phyloP scores from a whole-genome alignment of 2,329 filamentous ascomycete species.

The Sphaerulina populicola region DNA sequence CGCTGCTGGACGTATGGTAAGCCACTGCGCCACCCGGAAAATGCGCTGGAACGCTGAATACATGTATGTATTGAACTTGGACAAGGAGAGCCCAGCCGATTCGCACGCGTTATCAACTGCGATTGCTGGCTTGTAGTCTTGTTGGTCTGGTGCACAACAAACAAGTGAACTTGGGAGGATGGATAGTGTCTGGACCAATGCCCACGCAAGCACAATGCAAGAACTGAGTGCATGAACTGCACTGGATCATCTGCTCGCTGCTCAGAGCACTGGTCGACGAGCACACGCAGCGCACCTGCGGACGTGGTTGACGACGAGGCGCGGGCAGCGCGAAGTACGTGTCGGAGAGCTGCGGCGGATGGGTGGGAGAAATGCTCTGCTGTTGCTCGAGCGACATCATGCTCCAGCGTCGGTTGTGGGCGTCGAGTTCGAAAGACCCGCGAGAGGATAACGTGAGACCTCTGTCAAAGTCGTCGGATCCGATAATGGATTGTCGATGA shows the following conservation, averaged over 20 bases:
- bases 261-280: conserved; percentile 43
- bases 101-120: conserved; percentile 1
- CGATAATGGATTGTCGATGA: conserved; percentile 14
- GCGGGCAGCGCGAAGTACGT: conserved; percentile 37
- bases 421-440: conserved; percentile 32
- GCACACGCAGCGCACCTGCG: conserved; percentile 50
- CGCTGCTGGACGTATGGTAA: not conserved
- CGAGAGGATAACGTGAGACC: conserved; percentile 19
- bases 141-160: conserved; percentile 39
- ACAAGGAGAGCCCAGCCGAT: not conserved
- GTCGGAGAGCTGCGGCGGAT: conserved; percentile 12
- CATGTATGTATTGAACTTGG: not conserved
- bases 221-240: conserved; percentile 57
- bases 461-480: conserved; percentile 12
- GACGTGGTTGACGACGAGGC: conserved; percentile 6
- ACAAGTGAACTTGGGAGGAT: conserved; percentile 43
- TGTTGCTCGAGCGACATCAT: conserved; percentile 40
- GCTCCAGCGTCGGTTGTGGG: conserved; percentile 41
- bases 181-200: conserved; percentile 39
- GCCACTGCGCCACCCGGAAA: conserved; percentile 2
- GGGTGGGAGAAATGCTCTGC: conserved; percentile 30
- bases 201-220: conserved; percentile 53
- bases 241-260: conserved; percentile 52
- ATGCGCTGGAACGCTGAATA: conserved; percentile 14
- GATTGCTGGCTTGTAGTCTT: conserved; percentile 4